Evolutionary conservation across 495 filamentous ascomycete species (phyloP).

Genomic region (Aspergillus egyptiacus): DNA sequence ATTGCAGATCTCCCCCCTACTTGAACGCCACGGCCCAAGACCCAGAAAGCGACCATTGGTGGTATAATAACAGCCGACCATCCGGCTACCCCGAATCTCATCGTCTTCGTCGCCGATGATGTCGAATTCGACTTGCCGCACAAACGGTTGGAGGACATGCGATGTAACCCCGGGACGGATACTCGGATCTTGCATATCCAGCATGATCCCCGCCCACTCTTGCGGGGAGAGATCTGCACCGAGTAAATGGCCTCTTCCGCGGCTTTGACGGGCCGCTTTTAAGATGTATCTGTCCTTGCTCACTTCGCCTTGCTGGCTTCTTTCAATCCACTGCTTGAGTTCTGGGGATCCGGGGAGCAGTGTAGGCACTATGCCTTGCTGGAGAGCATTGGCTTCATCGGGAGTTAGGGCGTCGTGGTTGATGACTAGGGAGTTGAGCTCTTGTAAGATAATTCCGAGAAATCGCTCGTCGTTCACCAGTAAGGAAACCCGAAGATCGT

Average conservation of each 20-base stretch:
- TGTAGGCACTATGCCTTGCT: constrained; percentile 8
- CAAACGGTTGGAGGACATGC: constrained; percentile 22
- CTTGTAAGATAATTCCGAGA: constrained; percentile 6
- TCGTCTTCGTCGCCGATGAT: constrained; percentile 6
- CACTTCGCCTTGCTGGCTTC: not conserved
- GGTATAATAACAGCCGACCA: constrained; percentile 20
- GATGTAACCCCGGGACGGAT: constrained; percentile 1
- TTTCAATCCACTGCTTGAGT: constrained; percentile 3
- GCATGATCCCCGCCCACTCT: constrained; percentile 17
- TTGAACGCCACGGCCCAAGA: constrained; percentile 13
- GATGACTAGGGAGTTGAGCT: constrained; percentile 5
- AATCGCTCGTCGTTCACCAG: constrained; percentile 10
- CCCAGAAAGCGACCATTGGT: constrained; percentile 18
- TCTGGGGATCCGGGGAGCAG: constrained; percentile 12
- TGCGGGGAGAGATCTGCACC: constrained; percentile 25
- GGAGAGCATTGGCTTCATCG: constrained; percentile 4
- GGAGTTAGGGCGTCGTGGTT: constrained; percentile 2
- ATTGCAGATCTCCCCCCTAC: constrained; percentile 7
- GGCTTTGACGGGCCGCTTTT: constrained; percentile 28
- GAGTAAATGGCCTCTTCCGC: constrained; percentile 32
- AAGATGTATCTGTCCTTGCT: constrained; percentile 27
- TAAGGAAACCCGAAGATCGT: constrained; percentile 3
- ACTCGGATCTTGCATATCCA: constrained; percentile 7
- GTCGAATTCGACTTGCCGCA: constrained; percentile 16
- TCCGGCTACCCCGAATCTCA: not conserved